Percentiles rank a stretch among this genome's conserved stretches.
These are phyloP conservation scores for Colletotrichum filicis DNA, from an alignment of 2,329 filamentous ascomycete genomes.

Conservation along the genomic window DNA sequence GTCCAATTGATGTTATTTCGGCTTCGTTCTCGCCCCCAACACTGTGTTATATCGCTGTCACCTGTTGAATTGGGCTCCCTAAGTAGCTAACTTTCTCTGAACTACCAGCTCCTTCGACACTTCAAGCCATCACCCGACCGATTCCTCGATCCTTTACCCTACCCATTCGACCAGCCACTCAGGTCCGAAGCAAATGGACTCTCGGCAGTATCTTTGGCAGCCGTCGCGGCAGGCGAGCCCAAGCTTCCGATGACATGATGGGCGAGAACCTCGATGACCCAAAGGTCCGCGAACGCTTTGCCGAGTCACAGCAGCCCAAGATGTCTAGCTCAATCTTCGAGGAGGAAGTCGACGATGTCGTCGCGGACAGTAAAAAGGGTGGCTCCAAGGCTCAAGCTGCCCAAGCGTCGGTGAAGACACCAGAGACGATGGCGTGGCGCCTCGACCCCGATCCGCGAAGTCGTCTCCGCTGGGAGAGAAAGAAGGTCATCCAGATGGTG, in stretches of 20 bases:
- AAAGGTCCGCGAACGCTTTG: constrained; percentile 53
- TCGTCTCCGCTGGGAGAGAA: constrained; percentile 82
- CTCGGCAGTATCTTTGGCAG: constrained; percentile 49
- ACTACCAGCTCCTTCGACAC: constrained; percentile 20
- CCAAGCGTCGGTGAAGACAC: constrained; percentile 50
- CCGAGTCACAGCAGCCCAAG: constrained; percentile 47
- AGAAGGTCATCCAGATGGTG: constrained; percentile 83
- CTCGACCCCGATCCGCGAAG: constrained; percentile 80
- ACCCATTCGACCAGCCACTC: constrained; percentile 39
- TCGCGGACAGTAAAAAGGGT: constrained; percentile 47
- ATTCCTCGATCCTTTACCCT: constrained; percentile 34
- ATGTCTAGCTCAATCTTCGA: constrained; percentile 72
- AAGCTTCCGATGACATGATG: constrained; percentile 36
- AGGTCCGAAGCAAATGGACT: constrained; percentile 56
- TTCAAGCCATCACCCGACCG: constrained; percentile 21
- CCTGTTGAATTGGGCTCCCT: neutral
- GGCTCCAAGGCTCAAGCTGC: constrained; percentile 38
- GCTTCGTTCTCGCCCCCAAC: neutral
- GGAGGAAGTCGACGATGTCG: constrained; percentile 58
- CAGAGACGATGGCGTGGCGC: constrained; percentile 67
- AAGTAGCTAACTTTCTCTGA: neutral
- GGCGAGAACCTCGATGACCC: constrained; percentile 54
- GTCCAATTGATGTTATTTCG: neutral
- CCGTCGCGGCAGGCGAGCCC: constrained; percentile 14
- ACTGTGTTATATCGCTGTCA: neutral